Percentiles rank a stretch among this genome's conserved stretches.
Evolutionary conservation across 2,329 filamentous ascomycete species (phyloP).

Genomic region (Cladosporium velox): DNA sequence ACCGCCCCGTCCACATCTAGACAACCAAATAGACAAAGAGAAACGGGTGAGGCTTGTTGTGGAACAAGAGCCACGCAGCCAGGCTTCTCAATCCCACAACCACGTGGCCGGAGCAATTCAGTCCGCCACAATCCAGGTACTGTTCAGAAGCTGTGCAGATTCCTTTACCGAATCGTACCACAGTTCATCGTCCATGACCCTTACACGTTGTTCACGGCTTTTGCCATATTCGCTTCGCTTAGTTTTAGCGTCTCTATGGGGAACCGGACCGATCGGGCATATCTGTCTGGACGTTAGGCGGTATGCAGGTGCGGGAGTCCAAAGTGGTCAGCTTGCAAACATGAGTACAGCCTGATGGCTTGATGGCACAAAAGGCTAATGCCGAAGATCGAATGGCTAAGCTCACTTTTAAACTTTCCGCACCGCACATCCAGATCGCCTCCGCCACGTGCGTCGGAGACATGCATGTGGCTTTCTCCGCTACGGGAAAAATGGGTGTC

Average conservation of each 20-base stretch:
- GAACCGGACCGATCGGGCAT: neutral
- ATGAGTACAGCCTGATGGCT: neutral
- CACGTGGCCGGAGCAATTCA: neutral
- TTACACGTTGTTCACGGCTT: neutral
- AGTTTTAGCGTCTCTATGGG: neutral
- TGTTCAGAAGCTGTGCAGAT: neutral
- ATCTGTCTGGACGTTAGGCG: neutral
- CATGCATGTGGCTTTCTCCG: slow-evolving; percentile 2
- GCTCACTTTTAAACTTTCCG: slow-evolving; percentile 1
- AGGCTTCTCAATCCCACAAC: neutral
- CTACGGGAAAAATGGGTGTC: neutral
- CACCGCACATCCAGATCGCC: neutral
- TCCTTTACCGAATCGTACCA: neutral
- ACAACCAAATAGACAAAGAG: neutral
- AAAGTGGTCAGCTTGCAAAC: neutral
- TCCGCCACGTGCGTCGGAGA: slow-evolving; percentile 2
- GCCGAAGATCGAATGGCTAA: slow-evolving; percentile 3
- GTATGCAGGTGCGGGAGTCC: neutral
- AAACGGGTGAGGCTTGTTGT: neutral
- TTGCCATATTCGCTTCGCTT: neutral
- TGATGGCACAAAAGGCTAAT: neutral
- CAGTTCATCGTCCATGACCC: neutral
- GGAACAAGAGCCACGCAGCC: neutral
- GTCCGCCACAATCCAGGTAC: neutral
- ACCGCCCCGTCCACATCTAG: neutral